Base-by-base conservation (phyloP, 2,329 filamentous ascomycete species). In the Beauveria scarabaeidicola region DNA sequence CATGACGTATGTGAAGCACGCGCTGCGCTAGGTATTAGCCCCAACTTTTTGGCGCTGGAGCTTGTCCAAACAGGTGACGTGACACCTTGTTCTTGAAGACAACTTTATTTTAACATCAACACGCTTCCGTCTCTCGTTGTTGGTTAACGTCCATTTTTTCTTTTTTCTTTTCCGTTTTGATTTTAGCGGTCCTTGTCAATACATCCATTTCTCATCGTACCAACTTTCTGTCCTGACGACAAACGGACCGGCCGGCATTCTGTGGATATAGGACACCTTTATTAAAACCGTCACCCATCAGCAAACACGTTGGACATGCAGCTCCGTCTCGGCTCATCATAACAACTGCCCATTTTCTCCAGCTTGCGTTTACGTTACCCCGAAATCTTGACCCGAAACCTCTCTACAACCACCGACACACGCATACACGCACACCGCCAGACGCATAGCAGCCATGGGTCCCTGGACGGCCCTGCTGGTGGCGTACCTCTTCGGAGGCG, bases 401-500 rank as follows among this genome's bases (percentile, higher is more conserved):
- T 23, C 32, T 27, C 19, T 15, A 13, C 44, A 8, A 17, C 46
- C 19, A 19, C 43, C 19, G 43, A 32, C 29, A 25, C 27, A 48
- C 7, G 8, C 27, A 32, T 5, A 58, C 23, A 57, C 29, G 11
- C 19, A 29, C 32, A 21, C 44, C 44, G 25, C 43, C 44, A 25
- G 23, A 47, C 11, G 11, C 15, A 11, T 21, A 21, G 6, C 48
- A 21, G 50, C 53, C 61, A 83, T 84, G 81, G 76, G 74, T 63
- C 69, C 73, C 67, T 82, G 79, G 75, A 76, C 76, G 36, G 70
- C 71, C 66, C 85, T 93, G 69, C 77, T 95, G 64, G 73, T 88
- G 69, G 81, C 88, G 71, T 97, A 96, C 78, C 71, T 96, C 65
- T 75, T 96, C 61, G 92, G 92, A 73, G 93, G 92, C 68, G 72